Evolutionary conservation across 2,329 filamentous ascomycete genomes (phyloP).

Genomic region (Arthroderma uncinatum): DNA sequence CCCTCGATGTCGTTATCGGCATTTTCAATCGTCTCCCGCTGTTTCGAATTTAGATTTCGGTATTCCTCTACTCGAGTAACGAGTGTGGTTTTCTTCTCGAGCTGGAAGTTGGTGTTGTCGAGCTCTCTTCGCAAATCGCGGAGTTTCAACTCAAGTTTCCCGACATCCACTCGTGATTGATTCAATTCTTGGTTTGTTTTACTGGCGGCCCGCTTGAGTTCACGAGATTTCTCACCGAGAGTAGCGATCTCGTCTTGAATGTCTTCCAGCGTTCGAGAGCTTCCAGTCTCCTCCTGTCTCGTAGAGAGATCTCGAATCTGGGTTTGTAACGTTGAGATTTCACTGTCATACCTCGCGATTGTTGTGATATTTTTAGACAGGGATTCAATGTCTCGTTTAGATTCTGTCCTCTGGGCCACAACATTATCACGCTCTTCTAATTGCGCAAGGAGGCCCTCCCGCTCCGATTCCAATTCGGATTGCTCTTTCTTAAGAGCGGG

Average conservation of each 20-base stretch:
- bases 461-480: conserved; percentile 50
- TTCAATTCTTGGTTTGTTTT: conserved; percentile 62
- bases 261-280: conserved; percentile 63
- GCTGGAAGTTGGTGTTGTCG: conserved; percentile 55
- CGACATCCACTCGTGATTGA: conserved; percentile 56
- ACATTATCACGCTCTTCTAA: conserved; percentile 57
- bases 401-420: conserved; percentile 52
- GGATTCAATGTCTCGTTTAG: conserved; percentile 61
- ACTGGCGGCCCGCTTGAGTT: conserved; percentile 51
- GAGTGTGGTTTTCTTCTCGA: conserved; percentile 70
- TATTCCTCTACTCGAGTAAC: conserved; percentile 61
- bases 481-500: conserved; percentile 57
- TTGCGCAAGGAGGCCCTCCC: conserved; percentile 47
- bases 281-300: conserved; percentile 58
- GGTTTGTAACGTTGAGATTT: conserved; percentile 58
- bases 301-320: conserved; percentile 66
- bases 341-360: conserved; percentile 60
- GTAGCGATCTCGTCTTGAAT: conserved; percentile 65
- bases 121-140: conserved; percentile 66
- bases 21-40: conserved; percentile 57
- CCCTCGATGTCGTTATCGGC: conserved; percentile 62
- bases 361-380: conserved; percentile 64
- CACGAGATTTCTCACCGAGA: conserved; percentile 56
- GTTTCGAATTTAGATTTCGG: conserved; percentile 55
- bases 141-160: conserved; percentile 61